Conservation (phyloP, 2,329 filamentous ascomycete species). For the Ascochyta pisi region DNA sequence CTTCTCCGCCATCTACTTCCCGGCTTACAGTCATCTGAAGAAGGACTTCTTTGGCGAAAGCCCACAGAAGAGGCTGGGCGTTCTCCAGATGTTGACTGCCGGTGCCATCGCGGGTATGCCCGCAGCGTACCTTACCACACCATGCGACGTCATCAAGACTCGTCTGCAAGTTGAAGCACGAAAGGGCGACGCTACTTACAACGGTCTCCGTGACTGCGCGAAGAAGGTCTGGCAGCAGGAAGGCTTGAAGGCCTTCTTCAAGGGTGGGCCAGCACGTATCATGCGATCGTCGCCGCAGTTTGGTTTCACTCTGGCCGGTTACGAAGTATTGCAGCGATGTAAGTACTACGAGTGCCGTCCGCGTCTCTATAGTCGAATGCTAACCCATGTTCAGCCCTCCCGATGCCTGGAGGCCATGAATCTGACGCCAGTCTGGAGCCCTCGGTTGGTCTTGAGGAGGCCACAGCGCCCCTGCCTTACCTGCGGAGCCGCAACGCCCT, state of each 20-base stretch:
- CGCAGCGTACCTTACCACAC: constrained; percentile 84
- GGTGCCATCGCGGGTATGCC: constrained; percentile 78
- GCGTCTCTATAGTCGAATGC: neutral
- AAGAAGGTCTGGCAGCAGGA: constrained; percentile 86
- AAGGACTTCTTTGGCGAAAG: constrained; percentile 92
- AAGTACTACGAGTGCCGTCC: neutral
- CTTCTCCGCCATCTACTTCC: constrained; percentile 99
- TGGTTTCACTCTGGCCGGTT: constrained; percentile 94
- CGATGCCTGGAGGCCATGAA: constrained; percentile 70
- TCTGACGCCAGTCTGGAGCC: constrained; percentile 64
- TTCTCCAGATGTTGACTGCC: constrained; percentile 89
- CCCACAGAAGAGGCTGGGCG: constrained; percentile 82
- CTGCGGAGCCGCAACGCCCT: constrained; percentile 84
- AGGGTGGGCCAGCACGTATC: constrained; percentile 94
- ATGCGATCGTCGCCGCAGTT: constrained; percentile 96
- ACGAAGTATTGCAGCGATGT: constrained; percentile 83
- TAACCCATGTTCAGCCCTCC: constrained; percentile 59
- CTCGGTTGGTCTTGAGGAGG: constrained; percentile 68
- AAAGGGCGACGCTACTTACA: constrained; percentile 91
- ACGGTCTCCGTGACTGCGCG: constrained; percentile 83
- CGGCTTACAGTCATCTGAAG: constrained; percentile 94
- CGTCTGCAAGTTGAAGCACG: constrained; percentile 95
- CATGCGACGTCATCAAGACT: constrained; percentile 99
- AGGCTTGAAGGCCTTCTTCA: constrained; percentile 97
- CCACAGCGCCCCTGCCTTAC: constrained; percentile 69